A percentile compares a stretch with the other conserved stretches of the same genome.
These are phyloP conservation scores for Colletotrichum sidae DNA, from an alignment of 2,329 filamentous ascomycete genomes.

Conservation along the genomic window DNA sequence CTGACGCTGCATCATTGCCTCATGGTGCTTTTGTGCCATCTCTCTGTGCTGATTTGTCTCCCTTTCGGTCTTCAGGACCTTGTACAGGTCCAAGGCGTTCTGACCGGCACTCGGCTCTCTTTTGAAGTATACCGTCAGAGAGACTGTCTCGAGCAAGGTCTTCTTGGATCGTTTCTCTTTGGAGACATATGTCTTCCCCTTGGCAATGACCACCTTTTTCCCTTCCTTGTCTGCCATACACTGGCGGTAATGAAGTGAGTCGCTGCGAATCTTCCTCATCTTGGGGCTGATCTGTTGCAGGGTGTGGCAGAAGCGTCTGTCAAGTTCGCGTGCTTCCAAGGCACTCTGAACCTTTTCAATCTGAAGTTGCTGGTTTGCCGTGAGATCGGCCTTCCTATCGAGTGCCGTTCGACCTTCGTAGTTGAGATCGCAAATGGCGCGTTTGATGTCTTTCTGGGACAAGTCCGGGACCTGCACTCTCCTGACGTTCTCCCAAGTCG, in stretches of 20 bases:
- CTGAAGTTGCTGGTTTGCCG: slow-evolving; percentile 52
- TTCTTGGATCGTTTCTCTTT: slow-evolving; percentile 44
- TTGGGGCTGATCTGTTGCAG: slow-evolving; percentile 59
- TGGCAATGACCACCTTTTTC: slow-evolving; percentile 24
- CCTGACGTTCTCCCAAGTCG: slow-evolving; percentile 55
- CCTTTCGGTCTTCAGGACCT: slow-evolving; percentile 14
- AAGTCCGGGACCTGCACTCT: slow-evolving; percentile 49
- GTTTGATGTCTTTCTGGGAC: slow-evolving; percentile 50
- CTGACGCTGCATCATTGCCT: slow-evolving; percentile 20
- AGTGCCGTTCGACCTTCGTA: slow-evolving; percentile 44
- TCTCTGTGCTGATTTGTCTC: slow-evolving; percentile 33
- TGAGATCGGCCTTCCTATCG: slow-evolving; percentile 54
- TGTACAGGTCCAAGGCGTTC: slow-evolving; percentile 44
- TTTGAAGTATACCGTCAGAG: slow-evolving; percentile 60
- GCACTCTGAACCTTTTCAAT: slow-evolving; percentile 52
- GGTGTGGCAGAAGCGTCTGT: slow-evolving; percentile 53
- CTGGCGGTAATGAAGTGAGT: slow-evolving; percentile 28
- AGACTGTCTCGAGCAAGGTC: slow-evolving; percentile 49
- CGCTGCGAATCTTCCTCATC: slow-evolving; percentile 44
- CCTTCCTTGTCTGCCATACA: slow-evolving; percentile 23
- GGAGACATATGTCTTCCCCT: not conserved
- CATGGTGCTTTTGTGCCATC: slow-evolving; percentile 32
- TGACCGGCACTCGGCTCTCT: slow-evolving; percentile 49
- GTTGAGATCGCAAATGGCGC: slow-evolving; percentile 53
- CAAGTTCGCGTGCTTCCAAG: slow-evolving; percentile 49